These are phyloP conservation scores for Glonium stellatum DNA, from an alignment of 495 filamentous ascomycete genomes.

Conservation along the genomic window DNA sequence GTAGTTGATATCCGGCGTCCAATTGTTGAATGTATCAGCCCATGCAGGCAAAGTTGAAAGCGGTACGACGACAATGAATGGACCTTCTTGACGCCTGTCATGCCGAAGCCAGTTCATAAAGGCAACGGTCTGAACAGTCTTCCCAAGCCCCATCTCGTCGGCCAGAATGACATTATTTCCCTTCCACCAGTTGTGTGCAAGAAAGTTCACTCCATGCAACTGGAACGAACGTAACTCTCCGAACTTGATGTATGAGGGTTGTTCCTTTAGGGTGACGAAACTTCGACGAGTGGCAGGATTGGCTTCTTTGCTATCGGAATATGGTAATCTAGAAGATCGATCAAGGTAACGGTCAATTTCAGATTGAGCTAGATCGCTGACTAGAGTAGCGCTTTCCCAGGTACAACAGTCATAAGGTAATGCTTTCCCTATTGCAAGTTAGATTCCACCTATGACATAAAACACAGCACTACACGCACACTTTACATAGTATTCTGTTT, in stretches of 20 bases:
- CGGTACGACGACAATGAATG: constrained; percentile 91
- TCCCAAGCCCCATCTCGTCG: constrained; percentile 97
- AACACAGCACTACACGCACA: constrained; percentile 50
- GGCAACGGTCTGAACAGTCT: constrained; percentile 94
- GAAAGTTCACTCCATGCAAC: constrained; percentile 84
- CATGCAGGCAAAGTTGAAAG: constrained; percentile 94
- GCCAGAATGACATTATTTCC: constrained; percentile 91
- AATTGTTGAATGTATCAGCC: constrained; percentile 95
- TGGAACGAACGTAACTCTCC: constrained; percentile 92
- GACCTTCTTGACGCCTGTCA: constrained; percentile 79
- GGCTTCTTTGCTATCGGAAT: constrained; percentile 67
- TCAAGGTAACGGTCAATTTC: constrained; percentile 88
- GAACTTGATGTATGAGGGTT: constrained; percentile 76
- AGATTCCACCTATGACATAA: constrained; percentile 17
- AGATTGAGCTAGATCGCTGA: constrained; percentile 69
- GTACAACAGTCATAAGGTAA: constrained; percentile 87
- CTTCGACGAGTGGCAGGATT: constrained; percentile 63
- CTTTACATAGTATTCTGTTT: constrained; percentile 80
- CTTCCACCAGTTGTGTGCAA: constrained; percentile 89
- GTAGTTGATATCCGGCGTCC: constrained; percentile 95
- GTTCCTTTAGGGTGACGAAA: constrained; percentile 65
- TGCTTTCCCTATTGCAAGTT: constrained; percentile 51
- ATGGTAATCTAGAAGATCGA: constrained; percentile 64
- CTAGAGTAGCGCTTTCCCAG: constrained; percentile 74
- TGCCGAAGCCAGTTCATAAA: constrained; percentile 99